These are phyloP conservation scores for Lagerstroemia speciosa DNA, from an alignment of 345 rosid species.

Conservation along the genomic window DNA sequence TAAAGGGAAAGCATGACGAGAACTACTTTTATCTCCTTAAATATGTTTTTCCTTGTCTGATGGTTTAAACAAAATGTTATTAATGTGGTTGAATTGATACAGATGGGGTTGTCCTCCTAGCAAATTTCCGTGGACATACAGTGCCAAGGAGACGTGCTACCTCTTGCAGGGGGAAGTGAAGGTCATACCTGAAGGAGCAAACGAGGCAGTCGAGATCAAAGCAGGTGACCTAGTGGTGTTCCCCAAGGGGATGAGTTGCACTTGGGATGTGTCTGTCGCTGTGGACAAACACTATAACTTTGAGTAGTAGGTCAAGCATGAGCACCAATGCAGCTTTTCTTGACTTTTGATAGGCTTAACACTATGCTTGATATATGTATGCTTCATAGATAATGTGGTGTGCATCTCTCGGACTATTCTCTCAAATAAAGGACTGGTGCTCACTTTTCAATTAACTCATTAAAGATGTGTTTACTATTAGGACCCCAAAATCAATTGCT, in stretches of 20 bases:
- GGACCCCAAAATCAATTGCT: too few species aligned
- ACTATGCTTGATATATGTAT: too few species aligned
- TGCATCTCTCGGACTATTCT: too few species aligned
- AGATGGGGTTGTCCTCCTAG: conserved; percentile 98
- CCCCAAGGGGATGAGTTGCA: conserved; percentile 91
- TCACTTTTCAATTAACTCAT: too few species aligned
- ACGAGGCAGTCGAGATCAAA: conserved; percentile 56
- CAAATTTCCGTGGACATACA: conserved; percentile 86
- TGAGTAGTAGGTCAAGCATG: conserved; percentile 31
- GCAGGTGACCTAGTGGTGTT: conserved; percentile 80
- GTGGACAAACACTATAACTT: conserved; percentile 87
- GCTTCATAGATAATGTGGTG: too few species aligned
- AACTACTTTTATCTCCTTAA: background rate
- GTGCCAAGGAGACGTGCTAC: conserved; percentile 65
- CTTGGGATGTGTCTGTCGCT: conserved; percentile 82
- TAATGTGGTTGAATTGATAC: background rate
- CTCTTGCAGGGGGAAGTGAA: conserved; percentile 69
- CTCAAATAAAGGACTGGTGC: too few species aligned
- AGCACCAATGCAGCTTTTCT: too few species aligned
- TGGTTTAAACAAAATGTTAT: background rate
- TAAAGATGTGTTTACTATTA: too few species aligned
- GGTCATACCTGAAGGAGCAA: conserved; percentile 66
- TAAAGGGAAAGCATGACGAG: background rate
- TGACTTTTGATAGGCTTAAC: too few species aligned
- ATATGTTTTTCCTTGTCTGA: background rate